Conservation (phyloP, 441 rosid genomes). For the Jatropha multifida region DNA sequence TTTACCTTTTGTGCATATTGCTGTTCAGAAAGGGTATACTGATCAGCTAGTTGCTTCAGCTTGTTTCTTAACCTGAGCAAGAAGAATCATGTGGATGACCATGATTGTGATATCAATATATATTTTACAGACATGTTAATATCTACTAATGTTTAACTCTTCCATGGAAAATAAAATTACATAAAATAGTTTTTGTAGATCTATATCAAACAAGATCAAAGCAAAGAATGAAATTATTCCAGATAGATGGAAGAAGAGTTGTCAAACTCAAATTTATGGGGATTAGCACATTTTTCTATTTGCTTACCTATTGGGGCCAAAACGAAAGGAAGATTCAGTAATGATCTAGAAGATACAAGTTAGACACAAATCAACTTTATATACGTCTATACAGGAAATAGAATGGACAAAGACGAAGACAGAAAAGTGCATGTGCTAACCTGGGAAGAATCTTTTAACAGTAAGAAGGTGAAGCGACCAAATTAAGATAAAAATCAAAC, state of each 20-base stretch:
- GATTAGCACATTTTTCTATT: not conserved
- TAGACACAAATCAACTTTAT: not conserved
- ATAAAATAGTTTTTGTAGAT: not conserved
- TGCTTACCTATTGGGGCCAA: not conserved
- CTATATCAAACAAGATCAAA: not conserved
- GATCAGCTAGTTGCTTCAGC: conserved; percentile 87
- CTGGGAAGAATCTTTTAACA: not conserved
- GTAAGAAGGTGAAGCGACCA: not conserved
- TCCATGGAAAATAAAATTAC: not conserved
- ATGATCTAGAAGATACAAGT: not conserved
- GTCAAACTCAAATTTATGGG: not conserved
- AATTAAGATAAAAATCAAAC: not conserved
- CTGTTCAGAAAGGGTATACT: conserved; percentile 75
- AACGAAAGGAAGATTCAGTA: not conserved
- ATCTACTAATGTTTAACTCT: not conserved
- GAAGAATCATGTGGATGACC: conserved; percentile 20
- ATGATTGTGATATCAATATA: not conserved
- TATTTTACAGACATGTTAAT: not conserved
- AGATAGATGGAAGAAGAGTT: not conserved
- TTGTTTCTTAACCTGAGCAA: conserved; percentile 69
- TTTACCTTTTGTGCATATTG: conserved; percentile 73
- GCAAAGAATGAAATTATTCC: not conserved
- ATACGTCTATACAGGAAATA: not conserved
- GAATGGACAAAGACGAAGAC: not conserved
- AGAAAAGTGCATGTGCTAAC: not conserved